These are phyloP conservation scores for Glycyrrhiza uralensis DNA, from an alignment of 306 rosid genomes.

Conservation along the genomic window DNA sequence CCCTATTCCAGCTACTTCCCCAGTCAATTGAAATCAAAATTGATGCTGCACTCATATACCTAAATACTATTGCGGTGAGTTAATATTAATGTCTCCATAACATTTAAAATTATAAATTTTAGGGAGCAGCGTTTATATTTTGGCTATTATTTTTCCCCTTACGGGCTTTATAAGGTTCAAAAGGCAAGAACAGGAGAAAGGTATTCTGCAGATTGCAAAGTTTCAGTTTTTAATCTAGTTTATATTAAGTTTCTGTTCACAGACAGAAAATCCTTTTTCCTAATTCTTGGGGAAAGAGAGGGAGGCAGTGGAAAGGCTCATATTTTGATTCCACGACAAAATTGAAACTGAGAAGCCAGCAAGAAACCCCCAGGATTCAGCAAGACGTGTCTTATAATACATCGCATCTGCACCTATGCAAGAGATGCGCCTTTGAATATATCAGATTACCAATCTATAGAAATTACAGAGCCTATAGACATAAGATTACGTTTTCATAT, in stretches of 20 bases:
- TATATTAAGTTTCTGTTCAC: neutral
- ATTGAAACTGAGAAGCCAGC: neutral
- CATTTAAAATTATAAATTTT: neutral
- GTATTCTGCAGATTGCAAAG: neutral
- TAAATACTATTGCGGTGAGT: neutral
- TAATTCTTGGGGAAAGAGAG: neutral
- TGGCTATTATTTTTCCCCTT: neutral
- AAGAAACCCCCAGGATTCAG: neutral
- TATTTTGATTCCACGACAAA: neutral
- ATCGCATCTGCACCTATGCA: neutral
- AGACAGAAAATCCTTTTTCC: neutral
- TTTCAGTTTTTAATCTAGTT: neutral
- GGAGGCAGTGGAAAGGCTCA: neutral
- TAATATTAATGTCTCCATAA: constrained; percentile 5
- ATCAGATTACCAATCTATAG: neutral
- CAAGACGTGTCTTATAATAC: neutral
- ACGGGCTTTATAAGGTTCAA: neutral
- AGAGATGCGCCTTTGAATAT: neutral
- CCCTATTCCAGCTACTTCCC: neutral
- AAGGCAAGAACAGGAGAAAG: neutral
- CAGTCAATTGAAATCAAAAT: constrained; percentile 6
- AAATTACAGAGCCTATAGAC: neutral
- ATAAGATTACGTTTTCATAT: neutral
- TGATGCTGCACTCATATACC: neutral
- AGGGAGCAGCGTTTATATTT: neutral